Evolutionary conservation across 306 rosid species (phyloP).

Genomic region (Herpetospermum pedunculosum): DNA sequence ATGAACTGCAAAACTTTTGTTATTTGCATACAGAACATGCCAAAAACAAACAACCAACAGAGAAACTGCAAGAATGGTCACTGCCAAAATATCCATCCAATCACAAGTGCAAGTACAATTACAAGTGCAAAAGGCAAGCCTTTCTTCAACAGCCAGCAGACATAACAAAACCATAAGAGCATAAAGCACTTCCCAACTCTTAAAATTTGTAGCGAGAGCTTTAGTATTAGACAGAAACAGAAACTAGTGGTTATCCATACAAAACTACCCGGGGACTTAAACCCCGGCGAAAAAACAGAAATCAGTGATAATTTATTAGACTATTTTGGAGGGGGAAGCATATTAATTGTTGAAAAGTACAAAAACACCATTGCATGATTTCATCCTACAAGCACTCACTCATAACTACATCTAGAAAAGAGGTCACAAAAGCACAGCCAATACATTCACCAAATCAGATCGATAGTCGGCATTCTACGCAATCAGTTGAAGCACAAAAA

Average conservation of each 20-base stretch:
- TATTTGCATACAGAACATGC: too few relatives aligned
- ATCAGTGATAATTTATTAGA: background rate
- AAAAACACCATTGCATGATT: slow-evolving; percentile 2
- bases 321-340: background rate
- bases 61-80: background rate
- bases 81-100: background rate
- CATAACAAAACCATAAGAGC: background rate
- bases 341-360: background rate
- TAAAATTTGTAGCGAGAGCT: background rate
- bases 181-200: background rate
- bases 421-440: slow-evolving; percentile 56
- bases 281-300: background rate
- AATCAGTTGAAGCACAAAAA: slow-evolving; percentile 95
- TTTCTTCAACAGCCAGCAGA: background rate
- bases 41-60: background rate
- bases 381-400: slow-evolving; percentile 3
- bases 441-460: slow-evolving; percentile 83
- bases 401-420: slow-evolving; percentile 18
- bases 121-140: background rate
- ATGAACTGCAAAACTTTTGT: too few relatives aligned
- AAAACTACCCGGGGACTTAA: background rate
- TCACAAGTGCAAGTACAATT: background rate
- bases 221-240: too few relatives aligned
- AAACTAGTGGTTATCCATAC: background rate
- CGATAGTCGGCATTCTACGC: slow-evolving; percentile 81